These are phyloP conservation scores for Ascochyta pisi DNA, from an alignment of 2,329 filamentous ascomycete genomes.

Conservation along the genomic window DNA sequence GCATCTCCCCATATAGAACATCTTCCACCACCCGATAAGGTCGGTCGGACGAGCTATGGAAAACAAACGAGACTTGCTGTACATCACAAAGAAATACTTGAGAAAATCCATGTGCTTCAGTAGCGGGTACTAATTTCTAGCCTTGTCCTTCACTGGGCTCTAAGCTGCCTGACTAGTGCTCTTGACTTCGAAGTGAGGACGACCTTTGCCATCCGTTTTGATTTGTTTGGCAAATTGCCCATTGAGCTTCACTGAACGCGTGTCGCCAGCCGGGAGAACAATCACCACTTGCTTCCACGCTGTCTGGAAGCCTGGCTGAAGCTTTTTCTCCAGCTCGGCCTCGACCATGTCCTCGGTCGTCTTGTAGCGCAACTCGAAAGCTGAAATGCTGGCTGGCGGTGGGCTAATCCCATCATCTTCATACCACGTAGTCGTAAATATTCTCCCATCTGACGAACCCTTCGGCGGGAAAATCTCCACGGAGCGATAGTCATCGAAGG, in stretches of 20 bases:
- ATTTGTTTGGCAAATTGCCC: conserved; percentile 9
- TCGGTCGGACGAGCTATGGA: too few species aligned
- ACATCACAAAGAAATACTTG: too few species aligned
- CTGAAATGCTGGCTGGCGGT: conserved; percentile 38
- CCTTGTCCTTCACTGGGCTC: not conserved
- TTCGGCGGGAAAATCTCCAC: conserved; percentile 65
- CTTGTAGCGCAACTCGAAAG: conserved; percentile 34
- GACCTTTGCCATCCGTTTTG: conserved; percentile 14
- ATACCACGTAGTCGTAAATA: conserved; percentile 57
- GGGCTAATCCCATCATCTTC: conserved; percentile 65
- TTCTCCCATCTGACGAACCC: conserved; percentile 45
- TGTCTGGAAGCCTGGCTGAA: conserved; percentile 54
- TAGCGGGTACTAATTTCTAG: not conserved
- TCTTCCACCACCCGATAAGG: too few species aligned
- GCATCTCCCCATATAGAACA: too few species aligned
- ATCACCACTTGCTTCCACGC: conserved; percentile 59
- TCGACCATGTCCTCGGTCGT: conserved; percentile 53
- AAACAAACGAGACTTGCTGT: too few species aligned
- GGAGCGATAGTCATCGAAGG: conserved; percentile 62
- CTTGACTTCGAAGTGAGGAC: conserved; percentile 5
- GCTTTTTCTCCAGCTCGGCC: conserved; percentile 52
- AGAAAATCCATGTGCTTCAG: too few species aligned
- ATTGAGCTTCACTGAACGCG: conserved; percentile 44
- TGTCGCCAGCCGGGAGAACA: conserved; percentile 60
- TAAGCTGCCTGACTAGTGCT: not conserved